These are phyloP conservation scores for Umbelopsis sp. DNA, from an alignment of 192 early-diverging fungal genomes.

Conservation along the genomic window DNA sequence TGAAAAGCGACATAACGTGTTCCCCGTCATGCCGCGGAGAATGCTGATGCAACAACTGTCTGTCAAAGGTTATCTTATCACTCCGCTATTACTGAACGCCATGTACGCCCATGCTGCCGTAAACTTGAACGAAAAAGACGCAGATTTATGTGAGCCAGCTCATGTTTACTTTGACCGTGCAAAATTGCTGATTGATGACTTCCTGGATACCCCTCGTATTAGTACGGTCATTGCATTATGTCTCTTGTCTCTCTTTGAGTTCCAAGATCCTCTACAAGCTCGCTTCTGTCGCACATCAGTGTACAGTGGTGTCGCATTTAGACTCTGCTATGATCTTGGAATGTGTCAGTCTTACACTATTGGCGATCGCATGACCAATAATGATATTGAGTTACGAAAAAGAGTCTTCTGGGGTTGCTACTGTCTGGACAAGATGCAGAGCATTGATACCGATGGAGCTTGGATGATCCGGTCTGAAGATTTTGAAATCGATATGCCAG, in stretches of 20 bases:
- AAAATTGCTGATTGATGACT: slow-evolving; percentile 25
- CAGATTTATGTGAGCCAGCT: neutral
- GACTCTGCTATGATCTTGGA: slow-evolving; percentile 28
- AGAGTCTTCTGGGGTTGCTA: slow-evolving; percentile 38
- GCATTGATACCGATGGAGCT: slow-evolving; percentile 18
- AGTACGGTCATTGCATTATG: slow-evolving; percentile 31
- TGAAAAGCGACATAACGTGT: slow-evolving; percentile 23
- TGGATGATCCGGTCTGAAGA: slow-evolving; percentile 28
- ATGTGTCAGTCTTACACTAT: slow-evolving; percentile 15
- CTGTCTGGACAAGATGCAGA: slow-evolving; percentile 35
- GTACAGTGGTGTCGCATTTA: slow-evolving; percentile 30
- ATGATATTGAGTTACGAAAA: slow-evolving; percentile 32
- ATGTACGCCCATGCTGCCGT: slow-evolving; percentile 38
- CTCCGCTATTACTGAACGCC: slow-evolving; percentile 29
- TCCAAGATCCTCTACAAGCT: neutral
- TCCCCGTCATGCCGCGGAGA: slow-evolving; percentile 34
- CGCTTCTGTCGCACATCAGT: slow-evolving; percentile 17
- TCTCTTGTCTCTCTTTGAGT: slow-evolving; percentile 26
- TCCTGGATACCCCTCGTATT: slow-evolving; percentile 21
- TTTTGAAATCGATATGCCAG: slow-evolving; percentile 32
- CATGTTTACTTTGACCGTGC: slow-evolving; percentile 33
- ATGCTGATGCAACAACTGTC: slow-evolving; percentile 29
- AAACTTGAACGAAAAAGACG: slow-evolving; percentile 2
- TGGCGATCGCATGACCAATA: slow-evolving; percentile 4
- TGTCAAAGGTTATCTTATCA: slow-evolving; percentile 13